These are phyloP conservation scores for Alternaria consortialis DNA, from an alignment of 2,329 filamentous ascomycete species.

Conservation along the genomic window DNA sequence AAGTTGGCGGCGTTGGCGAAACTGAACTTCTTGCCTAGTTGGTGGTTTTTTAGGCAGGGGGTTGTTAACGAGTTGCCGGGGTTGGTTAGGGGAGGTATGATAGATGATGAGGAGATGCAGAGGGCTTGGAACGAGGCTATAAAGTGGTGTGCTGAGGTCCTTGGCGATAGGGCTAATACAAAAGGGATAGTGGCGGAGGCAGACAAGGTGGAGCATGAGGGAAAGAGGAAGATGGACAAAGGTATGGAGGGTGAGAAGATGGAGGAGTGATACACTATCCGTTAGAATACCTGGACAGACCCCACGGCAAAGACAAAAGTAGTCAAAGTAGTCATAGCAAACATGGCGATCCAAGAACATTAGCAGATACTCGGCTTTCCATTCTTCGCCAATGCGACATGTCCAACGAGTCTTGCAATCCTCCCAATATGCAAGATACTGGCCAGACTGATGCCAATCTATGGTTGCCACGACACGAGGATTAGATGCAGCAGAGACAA, in stretches of 20 bases:
- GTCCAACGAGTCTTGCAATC: too few species aligned
- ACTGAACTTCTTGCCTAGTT: conserved; percentile 31
- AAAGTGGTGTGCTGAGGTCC: not conserved
- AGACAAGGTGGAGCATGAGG: not conserved
- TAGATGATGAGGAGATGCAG: conserved; percentile 22
- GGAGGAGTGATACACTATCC: not conserved
- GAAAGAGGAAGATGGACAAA: not conserved
- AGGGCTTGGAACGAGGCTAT: conserved; percentile 4
- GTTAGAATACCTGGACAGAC: too few species aligned
- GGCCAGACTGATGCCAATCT: too few species aligned
- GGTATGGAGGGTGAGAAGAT: not conserved
- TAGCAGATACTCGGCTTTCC: too few species aligned
- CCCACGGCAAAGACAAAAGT: too few species aligned
- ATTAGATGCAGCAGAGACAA: too few species aligned
- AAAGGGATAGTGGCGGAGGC: not conserved
- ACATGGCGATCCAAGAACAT: too few species aligned
- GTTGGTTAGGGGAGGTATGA: not conserved
- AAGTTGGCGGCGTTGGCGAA: conserved; percentile 28
- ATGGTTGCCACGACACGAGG: too few species aligned
- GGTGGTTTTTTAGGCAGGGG: conserved; percentile 29
- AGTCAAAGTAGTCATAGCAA: too few species aligned
- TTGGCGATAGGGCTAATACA: not conserved
- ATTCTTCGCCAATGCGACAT: too few species aligned
- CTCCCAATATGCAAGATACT: too few species aligned
- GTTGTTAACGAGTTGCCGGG: not conserved